Conservation (phyloP, 345 rosid genomes). For the Arabidopsis suecica region DNA sequence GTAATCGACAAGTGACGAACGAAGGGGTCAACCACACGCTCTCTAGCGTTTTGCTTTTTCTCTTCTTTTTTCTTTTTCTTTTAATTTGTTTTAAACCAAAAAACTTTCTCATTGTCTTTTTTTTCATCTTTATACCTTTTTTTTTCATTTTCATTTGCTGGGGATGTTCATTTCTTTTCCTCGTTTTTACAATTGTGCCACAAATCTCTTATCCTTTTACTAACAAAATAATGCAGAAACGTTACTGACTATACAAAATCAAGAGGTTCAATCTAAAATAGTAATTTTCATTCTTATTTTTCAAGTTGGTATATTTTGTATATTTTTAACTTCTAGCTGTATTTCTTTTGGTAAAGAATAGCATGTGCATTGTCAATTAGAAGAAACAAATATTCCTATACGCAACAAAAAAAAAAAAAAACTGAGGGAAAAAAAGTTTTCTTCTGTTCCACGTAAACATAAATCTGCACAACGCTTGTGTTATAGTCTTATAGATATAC, state of each 20-base stretch:
- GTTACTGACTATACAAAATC: constrained; percentile 2
- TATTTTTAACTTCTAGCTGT: background rate
- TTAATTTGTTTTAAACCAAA: background rate
- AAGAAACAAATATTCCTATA: constrained; percentile 40
- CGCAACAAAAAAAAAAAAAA: background rate
- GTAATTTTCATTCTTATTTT: background rate
- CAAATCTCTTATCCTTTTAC: background rate
- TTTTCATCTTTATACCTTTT: constrained; percentile 13
- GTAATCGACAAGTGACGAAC: constrained; percentile 13
- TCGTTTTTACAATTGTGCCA: constrained; percentile 9
- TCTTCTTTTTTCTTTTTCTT: constrained; percentile 17
- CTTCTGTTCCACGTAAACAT: constrained; percentile 42
- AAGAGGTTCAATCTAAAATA: background rate
- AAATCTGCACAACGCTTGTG: constrained; percentile 23
- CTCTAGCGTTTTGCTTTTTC: constrained; percentile 26
- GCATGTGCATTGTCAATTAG: constrained; percentile 4
- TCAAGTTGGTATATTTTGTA: background rate
- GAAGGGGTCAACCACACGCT: constrained; percentile 38
- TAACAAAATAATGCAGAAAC: background rate
- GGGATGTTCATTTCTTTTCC: constrained; percentile 4
- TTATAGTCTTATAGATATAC: constrained; percentile 11
- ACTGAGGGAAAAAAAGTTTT: constrained; percentile 7
- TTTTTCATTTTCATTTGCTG: constrained; percentile 4
- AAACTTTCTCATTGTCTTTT: constrained; percentile 23
- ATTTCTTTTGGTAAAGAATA: background rate